A percentile compares a stretch with the other conserved stretches of the same genome.
phyloP scores from a whole-genome alignment of 352 stramenopile genomes.

The Pythium insidiosum region DNA sequence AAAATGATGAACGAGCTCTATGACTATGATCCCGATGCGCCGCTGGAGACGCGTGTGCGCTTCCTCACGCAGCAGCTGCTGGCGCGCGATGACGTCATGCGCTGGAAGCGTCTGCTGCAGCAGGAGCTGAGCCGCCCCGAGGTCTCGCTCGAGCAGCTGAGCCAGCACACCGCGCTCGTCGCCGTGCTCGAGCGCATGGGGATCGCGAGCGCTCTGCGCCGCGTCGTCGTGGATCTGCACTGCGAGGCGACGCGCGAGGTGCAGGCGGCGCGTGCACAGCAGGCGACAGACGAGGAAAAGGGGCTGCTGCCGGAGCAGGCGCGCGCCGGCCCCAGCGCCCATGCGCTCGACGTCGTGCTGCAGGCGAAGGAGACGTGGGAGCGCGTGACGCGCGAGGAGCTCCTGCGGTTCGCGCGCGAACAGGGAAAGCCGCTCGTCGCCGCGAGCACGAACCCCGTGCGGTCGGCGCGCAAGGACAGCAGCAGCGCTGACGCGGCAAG shows the following conservation, averaged over 20 bases:
- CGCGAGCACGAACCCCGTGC: too few relatives aligned
- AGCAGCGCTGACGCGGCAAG: too few relatives aligned
- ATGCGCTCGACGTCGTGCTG: constrained; percentile 35
- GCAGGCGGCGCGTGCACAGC: constrained; percentile 13
- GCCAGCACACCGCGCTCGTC: constrained; percentile 42
- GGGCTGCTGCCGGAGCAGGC: constrained; percentile 15
- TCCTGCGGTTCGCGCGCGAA: constrained; percentile 49
- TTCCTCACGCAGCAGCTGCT: constrained; percentile 41
- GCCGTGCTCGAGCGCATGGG: constrained; percentile 37
- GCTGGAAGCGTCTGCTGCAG: too few relatives aligned
- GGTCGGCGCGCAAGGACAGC: too few relatives aligned
- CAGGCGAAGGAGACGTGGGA: constrained; percentile 43
- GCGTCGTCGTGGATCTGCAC: constrained; percentile 60
- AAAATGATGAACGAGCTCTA: too few relatives aligned
- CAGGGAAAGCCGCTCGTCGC: constrained; percentile 27
- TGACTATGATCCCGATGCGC: constrained; percentile 13
- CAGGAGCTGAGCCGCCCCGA: too few relatives aligned
- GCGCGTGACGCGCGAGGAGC: constrained; percentile 55
- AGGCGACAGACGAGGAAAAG: constrained; percentile 18
- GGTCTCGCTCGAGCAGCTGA: constrained; percentile 30
- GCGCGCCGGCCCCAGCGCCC: constrained; percentile 12
- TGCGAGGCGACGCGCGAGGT: constrained; percentile 22
- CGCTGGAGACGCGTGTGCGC: constrained; percentile 35
- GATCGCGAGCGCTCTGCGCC: too few relatives aligned
- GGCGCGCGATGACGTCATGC: too few relatives aligned